Conservation (phyloP, 352 stramenopile species). For the Phytophthora boehmeriae region DNA sequence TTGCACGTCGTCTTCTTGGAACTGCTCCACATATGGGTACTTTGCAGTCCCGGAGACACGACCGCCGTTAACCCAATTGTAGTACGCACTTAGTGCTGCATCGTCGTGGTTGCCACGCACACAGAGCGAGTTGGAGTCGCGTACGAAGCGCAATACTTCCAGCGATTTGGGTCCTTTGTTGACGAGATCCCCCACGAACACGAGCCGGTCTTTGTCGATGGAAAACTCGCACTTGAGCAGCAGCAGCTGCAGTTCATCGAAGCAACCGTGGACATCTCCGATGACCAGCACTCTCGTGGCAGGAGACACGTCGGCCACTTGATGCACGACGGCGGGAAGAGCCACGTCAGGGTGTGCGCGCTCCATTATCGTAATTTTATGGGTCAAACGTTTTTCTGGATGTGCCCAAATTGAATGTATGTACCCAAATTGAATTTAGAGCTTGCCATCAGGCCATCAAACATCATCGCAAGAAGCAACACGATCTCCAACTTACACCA, state of each 20-base stretch:
- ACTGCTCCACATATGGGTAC: constrained; percentile 73
- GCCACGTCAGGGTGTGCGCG: constrained; percentile 53
- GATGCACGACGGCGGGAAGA: constrained; percentile 54
- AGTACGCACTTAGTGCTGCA: constrained; percentile 64
- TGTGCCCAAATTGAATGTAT: no score
- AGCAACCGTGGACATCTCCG: constrained; percentile 93
- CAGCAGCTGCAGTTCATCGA: constrained; percentile 80
- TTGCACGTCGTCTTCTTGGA: constrained; percentile 60
- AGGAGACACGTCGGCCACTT: constrained; percentile 35
- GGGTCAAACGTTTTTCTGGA: no score
- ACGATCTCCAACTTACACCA: no score
- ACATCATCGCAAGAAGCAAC: no score
- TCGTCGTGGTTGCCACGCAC: constrained; percentile 89
- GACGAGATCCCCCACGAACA: constrained; percentile 92
- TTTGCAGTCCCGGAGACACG: constrained; percentile 28
- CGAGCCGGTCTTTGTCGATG: constrained; percentile 61
- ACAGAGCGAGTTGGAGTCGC: constrained; percentile 52
- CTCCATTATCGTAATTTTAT: constrained; percentile 16
- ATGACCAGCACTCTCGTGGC: constrained; percentile 78
- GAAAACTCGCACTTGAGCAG: constrained; percentile 53
- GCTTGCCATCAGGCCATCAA: no score
- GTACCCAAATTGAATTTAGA: no score
- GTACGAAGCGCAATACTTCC: constrained; percentile 80
- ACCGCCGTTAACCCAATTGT: constrained; percentile 42
- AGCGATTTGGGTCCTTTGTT: constrained; percentile 92